Percentiles rank a stretch among this genome's conserved stretches.
Evolutionary conservation across 2,329 filamentous ascomycete genomes (phyloP).

Genomic region (Sporothrix mexicana): DNA sequence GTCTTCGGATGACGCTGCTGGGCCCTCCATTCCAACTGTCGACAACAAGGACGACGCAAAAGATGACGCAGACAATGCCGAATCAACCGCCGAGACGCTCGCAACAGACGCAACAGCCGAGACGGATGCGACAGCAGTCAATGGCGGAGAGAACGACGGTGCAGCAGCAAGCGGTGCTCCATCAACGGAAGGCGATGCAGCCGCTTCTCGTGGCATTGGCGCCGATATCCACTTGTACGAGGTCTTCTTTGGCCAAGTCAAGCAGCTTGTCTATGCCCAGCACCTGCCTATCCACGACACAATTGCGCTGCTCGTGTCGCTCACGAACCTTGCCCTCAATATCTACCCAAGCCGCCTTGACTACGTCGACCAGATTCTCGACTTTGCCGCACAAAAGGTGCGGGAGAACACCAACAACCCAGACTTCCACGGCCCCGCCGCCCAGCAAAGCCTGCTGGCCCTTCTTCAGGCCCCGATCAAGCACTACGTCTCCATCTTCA

Average conservation of each 20-base stretch:
- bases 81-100: constrained; percentile 44
- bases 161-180: constrained; percentile 40
- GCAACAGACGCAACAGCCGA: constrained; percentile 50
- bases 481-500: constrained; percentile 92
- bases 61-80: constrained; percentile 42
- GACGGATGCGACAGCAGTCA: constrained; percentile 55
- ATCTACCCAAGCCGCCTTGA: constrained; percentile 93
- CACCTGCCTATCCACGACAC: constrained; percentile 92
- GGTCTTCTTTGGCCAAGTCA: constrained; percentile 95
- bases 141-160: constrained; percentile 50
- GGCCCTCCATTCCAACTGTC: constrained; percentile 39
- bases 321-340: constrained; percentile 91
- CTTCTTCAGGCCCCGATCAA: constrained; percentile 90
- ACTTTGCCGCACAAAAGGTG: constrained; percentile 86
- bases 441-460: constrained; percentile 86
- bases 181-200: constrained; percentile 35
- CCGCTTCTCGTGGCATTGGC: constrained; percentile 57
- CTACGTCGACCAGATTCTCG: constrained; percentile 92
- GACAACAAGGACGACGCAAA: constrained; percentile 48
- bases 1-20: constrained; percentile 37
- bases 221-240: constrained; percentile 89
- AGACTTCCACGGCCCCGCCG: constrained; percentile 86
- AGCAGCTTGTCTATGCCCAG: constrained; percentile 89
- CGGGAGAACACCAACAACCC: constrained; percentile 89
- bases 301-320: constrained; percentile 89